Evolutionary conservation across 1,284 basidiomycete genomes (phyloP).

Genomic region (Pterula multifida): DNA sequence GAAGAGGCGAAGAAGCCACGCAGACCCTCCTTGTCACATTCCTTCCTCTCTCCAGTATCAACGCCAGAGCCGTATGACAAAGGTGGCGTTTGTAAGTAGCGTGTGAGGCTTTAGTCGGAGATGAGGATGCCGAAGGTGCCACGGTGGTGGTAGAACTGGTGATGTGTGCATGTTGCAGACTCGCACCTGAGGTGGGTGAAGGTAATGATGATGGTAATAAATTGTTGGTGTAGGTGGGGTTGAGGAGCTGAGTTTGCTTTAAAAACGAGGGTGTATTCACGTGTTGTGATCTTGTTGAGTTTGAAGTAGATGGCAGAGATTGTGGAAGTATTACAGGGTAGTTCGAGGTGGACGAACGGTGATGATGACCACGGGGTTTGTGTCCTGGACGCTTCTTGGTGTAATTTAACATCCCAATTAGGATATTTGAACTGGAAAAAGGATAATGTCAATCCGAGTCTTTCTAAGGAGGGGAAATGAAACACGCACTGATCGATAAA

Average conservation of each 20-base stretch:
- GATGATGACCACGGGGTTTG: slow-evolving; percentile 14
- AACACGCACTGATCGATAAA: slow-evolving; percentile 74
- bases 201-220: not conserved
- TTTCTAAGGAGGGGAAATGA: slow-evolving; percentile 8
- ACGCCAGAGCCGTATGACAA: slow-evolving; percentile 56
- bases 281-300: not conserved
- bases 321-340: not conserved
- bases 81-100: slow-evolving; percentile 24
- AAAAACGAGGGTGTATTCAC: not conserved
- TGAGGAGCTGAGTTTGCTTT: not conserved
- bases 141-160: not conserved
- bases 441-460: slow-evolving; percentile 6
- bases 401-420: slow-evolving; percentile 61
- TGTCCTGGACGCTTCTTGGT: slow-evolving; percentile 13
- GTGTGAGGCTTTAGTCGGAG: not conserved
- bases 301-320: not conserved
- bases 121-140: not conserved
- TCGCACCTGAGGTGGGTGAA: not conserved
- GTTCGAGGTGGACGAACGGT: not conserved
- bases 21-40: slow-evolving; percentile 57
- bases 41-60: slow-evolving; percentile 65
- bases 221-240: not conserved
- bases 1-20: slow-evolving; percentile 72
- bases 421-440: slow-evolving; percentile 83
- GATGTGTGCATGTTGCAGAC: not conserved